Percentiles rank a stretch among this genome's conserved stretches.
Conservation (phyloP, 2,329 filamentous ascomycete species). For the Rugonectria rugulosa region DNA sequence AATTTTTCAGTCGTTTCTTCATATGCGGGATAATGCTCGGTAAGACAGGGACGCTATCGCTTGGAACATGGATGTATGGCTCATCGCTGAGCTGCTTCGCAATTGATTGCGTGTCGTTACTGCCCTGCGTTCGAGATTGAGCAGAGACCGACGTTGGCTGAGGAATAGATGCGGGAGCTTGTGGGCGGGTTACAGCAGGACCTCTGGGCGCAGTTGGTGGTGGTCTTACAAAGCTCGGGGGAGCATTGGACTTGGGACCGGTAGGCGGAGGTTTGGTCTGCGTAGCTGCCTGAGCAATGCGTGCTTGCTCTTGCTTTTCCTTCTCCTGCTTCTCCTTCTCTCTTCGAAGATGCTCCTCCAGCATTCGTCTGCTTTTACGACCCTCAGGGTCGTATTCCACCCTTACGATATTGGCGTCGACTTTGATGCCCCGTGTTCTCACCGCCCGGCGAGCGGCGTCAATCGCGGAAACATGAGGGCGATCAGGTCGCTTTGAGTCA, state of each 20-base stretch:
- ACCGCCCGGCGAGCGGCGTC: constrained; percentile 85
- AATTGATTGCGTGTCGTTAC: constrained; percentile 72
- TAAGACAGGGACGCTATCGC: constrained; percentile 86
- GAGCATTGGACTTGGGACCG: constrained; percentile 45
- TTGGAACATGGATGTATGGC: constrained; percentile 91
- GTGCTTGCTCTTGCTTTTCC: constrained; percentile 60
- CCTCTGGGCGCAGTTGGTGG: constrained; percentile 89
- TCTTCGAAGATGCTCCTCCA: constrained; percentile 76
- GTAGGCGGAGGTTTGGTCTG: constrained; percentile 46
- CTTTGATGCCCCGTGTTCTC: constrained; percentile 76
- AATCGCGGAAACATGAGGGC: constrained; percentile 68
- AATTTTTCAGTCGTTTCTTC: constrained; percentile 86
- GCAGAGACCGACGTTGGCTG: constrained; percentile 41
- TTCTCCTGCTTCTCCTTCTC: constrained; percentile 67
- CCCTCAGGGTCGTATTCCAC: constrained; percentile 93
- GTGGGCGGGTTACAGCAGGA: constrained; percentile 66
- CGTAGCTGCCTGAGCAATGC: constrained; percentile 40
- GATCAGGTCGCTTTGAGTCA: constrained; percentile 64
- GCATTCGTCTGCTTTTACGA: constrained; percentile 78
- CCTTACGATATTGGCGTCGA: constrained; percentile 78
- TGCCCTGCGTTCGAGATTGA: constrained; percentile 46
- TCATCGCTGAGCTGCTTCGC: constrained; percentile 75
- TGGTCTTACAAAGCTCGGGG: constrained; percentile 51
- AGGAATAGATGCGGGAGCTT: constrained; percentile 37
- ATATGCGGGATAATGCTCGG: constrained; percentile 86